Evolutionary conservation across 1,284 basidiomycete species (phyloP).

Genomic region (Mycosarcoma mackinlayi): DNA sequence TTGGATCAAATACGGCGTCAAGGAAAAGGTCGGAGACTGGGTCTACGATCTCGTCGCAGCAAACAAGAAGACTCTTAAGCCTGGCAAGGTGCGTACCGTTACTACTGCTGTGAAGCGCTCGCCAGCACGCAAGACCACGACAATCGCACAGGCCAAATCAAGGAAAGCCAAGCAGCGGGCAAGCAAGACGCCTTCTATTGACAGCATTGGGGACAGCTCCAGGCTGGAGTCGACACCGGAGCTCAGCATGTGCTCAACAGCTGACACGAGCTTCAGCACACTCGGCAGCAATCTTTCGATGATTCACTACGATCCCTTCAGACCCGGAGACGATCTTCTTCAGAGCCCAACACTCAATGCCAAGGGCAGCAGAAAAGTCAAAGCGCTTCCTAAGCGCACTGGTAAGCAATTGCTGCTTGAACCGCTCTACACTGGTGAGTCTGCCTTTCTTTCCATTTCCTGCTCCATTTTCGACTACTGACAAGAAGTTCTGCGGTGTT

Average conservation of each 20-base stretch:
- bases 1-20: slow-evolving; percentile 52
- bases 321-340: slow-evolving; percentile 1
- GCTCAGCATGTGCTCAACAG: slow-evolving; percentile 40
- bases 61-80: slow-evolving; percentile 26
- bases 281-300: slow-evolving; percentile 22
- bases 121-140: slow-evolving; percentile 18
- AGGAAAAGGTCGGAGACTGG: slow-evolving; percentile 58
- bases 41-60: slow-evolving; percentile 39
- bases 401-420: slow-evolving; percentile 11
- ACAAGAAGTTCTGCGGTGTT: too few species aligned
- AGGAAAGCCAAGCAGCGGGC: slow-evolving; percentile 12
- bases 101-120: slow-evolving; percentile 26
- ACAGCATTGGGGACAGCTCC: not conserved
- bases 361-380: slow-evolving; percentile 19
- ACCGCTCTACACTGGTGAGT: slow-evolving; percentile 17
- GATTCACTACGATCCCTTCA: slow-evolving; percentile 21
- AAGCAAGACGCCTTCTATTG: slow-evolving; percentile 19
- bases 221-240: slow-evolving; percentile 28
- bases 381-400: slow-evolving; percentile 25
- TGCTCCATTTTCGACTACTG: too few species aligned
- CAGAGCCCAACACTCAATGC: slow-evolving; percentile 27
- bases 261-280: slow-evolving; percentile 30
- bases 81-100: slow-evolving; percentile 14
- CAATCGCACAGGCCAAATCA: slow-evolving; percentile 6
- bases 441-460: not conserved